These are phyloP conservation scores for Stromatinia cepivora DNA, from an alignment of 2,329 filamentous ascomycete genomes.

Conservation along the genomic window DNA sequence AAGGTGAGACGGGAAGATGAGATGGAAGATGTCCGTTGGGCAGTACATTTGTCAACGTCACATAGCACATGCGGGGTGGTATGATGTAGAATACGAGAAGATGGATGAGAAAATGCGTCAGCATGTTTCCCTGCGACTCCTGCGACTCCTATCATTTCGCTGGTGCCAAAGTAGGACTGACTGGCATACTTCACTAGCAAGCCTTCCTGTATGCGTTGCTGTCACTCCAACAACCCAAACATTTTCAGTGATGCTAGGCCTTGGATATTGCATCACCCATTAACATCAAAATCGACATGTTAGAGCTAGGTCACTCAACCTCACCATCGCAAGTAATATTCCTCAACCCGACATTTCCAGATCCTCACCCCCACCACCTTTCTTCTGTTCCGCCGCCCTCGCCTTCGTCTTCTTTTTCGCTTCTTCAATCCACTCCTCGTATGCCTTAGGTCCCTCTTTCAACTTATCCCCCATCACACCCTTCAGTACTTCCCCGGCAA, in stretches of 20 bases:
- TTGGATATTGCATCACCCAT: not conserved
- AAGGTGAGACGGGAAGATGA: not conserved
- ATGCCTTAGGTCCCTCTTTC: conserved; percentile 62
- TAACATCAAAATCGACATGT: not conserved
- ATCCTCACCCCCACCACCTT: conserved; percentile 34
- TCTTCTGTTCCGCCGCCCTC: conserved; percentile 37
- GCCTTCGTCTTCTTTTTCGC: conserved; percentile 58
- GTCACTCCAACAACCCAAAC: too few relatives aligned
- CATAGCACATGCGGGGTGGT: not conserved
- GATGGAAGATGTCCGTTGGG: not conserved
- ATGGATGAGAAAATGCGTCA: too few relatives aligned
- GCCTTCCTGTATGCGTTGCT: not conserved
- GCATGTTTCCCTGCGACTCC: not conserved
- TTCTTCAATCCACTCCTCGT: conserved; percentile 72
- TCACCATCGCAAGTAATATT: not conserved
- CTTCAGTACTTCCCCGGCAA: conserved; percentile 87
- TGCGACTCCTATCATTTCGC: not conserved
- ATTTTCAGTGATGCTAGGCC: not conserved
- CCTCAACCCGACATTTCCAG: conserved; percentile 39
- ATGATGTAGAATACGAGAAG: not conserved
- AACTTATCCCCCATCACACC: conserved; percentile 77
- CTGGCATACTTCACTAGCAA: not conserved
- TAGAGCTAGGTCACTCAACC: not conserved
- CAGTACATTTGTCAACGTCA: not conserved
- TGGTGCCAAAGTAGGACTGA: not conserved